Conservation (phyloP, 495 filamentous ascomycete genomes). For the Copromyces sp. region DNA sequence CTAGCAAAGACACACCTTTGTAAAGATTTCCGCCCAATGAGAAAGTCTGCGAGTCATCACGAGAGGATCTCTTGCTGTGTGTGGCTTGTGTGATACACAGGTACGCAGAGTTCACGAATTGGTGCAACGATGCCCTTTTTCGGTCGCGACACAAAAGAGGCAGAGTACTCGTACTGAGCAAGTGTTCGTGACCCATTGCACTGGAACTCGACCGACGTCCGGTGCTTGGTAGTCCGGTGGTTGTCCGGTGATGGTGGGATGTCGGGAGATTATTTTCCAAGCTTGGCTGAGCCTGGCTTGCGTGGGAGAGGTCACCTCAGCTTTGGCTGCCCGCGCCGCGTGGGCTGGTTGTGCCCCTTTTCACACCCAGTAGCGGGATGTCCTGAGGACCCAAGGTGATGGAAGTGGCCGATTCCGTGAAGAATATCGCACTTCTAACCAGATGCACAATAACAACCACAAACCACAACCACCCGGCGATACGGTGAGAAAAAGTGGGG, state of each 20-base stretch:
- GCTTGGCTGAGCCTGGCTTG: background rate
- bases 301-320: background rate
- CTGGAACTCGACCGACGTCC: background rate
- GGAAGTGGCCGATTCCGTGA: background rate
- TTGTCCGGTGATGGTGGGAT: background rate
- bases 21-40: conserved; percentile 6
- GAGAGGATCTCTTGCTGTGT: conserved; percentile 13
- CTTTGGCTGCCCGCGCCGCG: too few species aligned
- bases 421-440: background rate
- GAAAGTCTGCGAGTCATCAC: conserved; percentile 4
- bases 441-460: background rate
- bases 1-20: background rate
- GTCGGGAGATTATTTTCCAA: background rate
- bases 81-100: background rate
- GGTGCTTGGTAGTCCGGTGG: background rate
- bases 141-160: background rate
- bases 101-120: background rate
- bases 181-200: background rate
- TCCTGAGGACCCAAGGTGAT: background rate
- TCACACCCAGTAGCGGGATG: background rate
- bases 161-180: background rate
- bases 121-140: background rate
- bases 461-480: background rate
- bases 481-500: background rate
- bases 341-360: background rate